Conservation (phyloP, 306 rosid species). For the Oemleria cerasiformis region DNA sequence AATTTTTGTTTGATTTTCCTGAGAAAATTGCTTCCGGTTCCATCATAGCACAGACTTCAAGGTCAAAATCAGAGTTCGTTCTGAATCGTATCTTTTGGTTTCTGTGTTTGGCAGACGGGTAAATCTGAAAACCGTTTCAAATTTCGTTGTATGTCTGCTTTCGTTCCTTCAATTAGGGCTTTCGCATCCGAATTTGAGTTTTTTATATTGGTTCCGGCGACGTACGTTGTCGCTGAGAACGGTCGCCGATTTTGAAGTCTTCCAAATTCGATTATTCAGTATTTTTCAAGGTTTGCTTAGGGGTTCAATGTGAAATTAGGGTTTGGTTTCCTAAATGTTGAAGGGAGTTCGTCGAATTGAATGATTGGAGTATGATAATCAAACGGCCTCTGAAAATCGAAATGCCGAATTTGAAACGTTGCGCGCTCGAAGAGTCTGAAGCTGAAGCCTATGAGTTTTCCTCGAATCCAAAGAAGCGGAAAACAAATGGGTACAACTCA, state of each 20-base stretch:
- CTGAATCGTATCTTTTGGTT: background rate
- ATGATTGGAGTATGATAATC: constrained; percentile 56
- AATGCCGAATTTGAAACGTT: constrained; percentile 82
- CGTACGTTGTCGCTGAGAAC: background rate
- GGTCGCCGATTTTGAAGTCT: background rate
- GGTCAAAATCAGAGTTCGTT: constrained; percentile 2
- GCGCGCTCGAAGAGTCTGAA: constrained; percentile 58
- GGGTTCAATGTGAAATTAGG: constrained; percentile 51
- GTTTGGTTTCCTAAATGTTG: constrained; percentile 28
- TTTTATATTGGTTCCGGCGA: background rate
- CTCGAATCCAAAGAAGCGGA: constrained; percentile 55
- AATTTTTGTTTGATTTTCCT: background rate
- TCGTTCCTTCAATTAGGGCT: constrained; percentile 17
- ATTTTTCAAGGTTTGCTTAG: constrained; percentile 20
- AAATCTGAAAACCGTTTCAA: constrained; percentile 5
- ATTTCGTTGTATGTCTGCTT: constrained; percentile 4
- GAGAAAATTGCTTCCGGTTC: background rate
- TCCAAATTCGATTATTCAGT: constrained; percentile 9
- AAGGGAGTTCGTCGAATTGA: constrained; percentile 5
- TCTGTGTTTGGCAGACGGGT: background rate
- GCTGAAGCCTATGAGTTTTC: constrained; percentile 37
- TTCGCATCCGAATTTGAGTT: constrained; percentile 15
- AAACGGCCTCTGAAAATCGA: constrained; percentile 67
- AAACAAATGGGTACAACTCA: constrained; percentile 37
- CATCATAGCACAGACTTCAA: background rate